A percentile compares a stretch with the other conserved stretches of the same genome.
Conservation (phyloP, 169 alveolate genomes). For the Eimeria necatrix region DNA sequence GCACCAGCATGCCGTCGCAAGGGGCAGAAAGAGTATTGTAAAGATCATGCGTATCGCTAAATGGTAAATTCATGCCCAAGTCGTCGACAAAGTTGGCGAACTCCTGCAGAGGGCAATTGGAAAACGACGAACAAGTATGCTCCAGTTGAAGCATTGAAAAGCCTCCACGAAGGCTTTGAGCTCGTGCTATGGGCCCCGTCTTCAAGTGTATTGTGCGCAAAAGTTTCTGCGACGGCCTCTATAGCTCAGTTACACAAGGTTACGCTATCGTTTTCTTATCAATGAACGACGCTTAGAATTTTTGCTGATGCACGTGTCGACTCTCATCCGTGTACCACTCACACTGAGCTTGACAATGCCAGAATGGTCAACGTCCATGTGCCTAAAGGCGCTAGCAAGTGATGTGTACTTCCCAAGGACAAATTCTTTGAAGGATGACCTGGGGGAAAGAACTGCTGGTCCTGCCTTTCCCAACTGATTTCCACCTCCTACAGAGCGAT, state of each 20-base stretch:
- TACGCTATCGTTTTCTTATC: neutral
- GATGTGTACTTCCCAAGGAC: slow-evolving; percentile 63
- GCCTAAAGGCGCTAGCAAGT: slow-evolving; percentile 77
- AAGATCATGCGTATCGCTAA: slow-evolving; percentile 69
- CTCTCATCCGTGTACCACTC: neutral
- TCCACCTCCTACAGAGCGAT: neutral
- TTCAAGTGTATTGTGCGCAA: no score
- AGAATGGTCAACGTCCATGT: slow-evolving; percentile 75
- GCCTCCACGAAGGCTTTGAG: no score
- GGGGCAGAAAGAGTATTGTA: slow-evolving; percentile 76
- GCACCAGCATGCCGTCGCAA: slow-evolving; percentile 66
- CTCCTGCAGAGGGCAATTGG: slow-evolving; percentile 47
- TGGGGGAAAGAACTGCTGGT: slow-evolving; percentile 36
- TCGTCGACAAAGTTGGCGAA: slow-evolving; percentile 82
- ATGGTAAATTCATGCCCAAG: slow-evolving; percentile 78
- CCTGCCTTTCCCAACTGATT: neutral
- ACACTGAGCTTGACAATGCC: slow-evolving; percentile 69
- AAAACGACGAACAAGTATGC: neutral
- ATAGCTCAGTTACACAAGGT: no score
- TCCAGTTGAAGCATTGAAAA: no score
- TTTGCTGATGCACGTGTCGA: no score
- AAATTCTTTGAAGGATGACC: slow-evolving; percentile 44
- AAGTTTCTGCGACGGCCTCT: no score
- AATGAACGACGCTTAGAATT: no score
- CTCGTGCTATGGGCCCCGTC: no score